These are phyloP conservation scores for Fusarium sp. DNA, from an alignment of 2,329 filamentous ascomycete genomes.

Conservation along the genomic window DNA sequence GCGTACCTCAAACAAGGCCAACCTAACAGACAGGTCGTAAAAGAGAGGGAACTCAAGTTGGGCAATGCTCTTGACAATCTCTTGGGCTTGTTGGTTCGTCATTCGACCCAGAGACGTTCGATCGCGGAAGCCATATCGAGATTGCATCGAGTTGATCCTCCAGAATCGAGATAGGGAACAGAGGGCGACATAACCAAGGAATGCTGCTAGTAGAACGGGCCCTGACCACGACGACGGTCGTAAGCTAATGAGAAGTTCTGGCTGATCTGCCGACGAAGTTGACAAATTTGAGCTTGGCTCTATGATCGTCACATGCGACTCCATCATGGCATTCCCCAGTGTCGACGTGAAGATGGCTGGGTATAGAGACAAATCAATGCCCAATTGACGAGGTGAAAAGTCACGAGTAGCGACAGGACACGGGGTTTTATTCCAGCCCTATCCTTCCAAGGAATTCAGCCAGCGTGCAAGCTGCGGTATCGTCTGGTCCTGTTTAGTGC, in stretches of 20 bases:
- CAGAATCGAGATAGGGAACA: slow-evolving; percentile 58
- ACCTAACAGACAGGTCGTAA: slow-evolving; percentile 56
- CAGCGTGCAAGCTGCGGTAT: background rate
- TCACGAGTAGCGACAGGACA: background rate
- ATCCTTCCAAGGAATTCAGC: background rate
- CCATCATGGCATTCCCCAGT: slow-evolving; percentile 12
- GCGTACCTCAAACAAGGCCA: slow-evolving; percentile 59
- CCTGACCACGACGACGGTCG: slow-evolving; percentile 33
- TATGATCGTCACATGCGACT: slow-evolving; percentile 13
- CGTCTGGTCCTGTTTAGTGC: slow-evolving; percentile 1
- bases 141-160: slow-evolving; percentile 50
- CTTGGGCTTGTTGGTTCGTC: slow-evolving; percentile 62
- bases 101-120: slow-evolving; percentile 57
- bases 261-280: background rate
- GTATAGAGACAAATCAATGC: too few relatives aligned
- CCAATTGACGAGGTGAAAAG: background rate
- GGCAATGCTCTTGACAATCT: slow-evolving; percentile 57
- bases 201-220: slow-evolving; percentile 28
- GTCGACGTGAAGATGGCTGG: too few relatives aligned
- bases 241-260: background rate
- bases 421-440: background rate
- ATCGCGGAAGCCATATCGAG: slow-evolving; percentile 52
- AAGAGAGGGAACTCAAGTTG: slow-evolving; percentile 57
- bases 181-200: slow-evolving; percentile 53
- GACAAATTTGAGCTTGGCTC: slow-evolving; percentile 29